Evolutionary conservation across 345 rosid genomes (phyloP).

Genomic region (Leavenworthia alabamica): DNA sequence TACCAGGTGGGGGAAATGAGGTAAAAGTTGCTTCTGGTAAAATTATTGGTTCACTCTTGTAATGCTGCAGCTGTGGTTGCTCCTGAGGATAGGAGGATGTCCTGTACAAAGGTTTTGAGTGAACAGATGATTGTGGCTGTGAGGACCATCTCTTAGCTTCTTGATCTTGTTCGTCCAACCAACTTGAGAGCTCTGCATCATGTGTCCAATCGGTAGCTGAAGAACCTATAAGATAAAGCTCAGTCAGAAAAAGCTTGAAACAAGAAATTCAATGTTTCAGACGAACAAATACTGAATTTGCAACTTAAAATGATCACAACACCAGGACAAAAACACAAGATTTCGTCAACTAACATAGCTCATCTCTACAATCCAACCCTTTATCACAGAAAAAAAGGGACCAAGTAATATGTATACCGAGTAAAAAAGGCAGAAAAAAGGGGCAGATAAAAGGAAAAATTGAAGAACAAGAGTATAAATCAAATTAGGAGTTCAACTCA

Average conservation of each 20-base stretch:
- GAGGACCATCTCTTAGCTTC: conserved; percentile 91
- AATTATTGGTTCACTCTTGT: conserved; percentile 58
- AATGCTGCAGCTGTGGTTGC: conserved; percentile 61
- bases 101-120: conserved; percentile 69
- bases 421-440: background rate
- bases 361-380: background rate
- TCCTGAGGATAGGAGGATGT: conserved; percentile 85
- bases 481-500: conserved; percentile 39
- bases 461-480: background rate
- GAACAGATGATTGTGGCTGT: conserved; percentile 58
- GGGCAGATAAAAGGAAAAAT: background rate
- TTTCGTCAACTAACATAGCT: background rate
- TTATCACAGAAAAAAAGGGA: background rate
- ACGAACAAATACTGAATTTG: background rate
- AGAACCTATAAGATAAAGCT: conserved; percentile 57
- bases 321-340: background rate
- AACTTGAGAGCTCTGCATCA: conserved; percentile 59
- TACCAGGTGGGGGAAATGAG: conserved; percentile 87
- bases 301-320: background rate
- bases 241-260: background rate
- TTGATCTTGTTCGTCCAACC: conserved; percentile 66
- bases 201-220: conserved; percentile 84
- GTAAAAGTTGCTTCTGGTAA: conserved; percentile 66
- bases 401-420: background rate
- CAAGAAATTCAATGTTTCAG: background rate